phyloP scores from a whole-genome alignment of 2,329 filamentous ascomycete species.

The Teratosphaeria destructans region DNA sequence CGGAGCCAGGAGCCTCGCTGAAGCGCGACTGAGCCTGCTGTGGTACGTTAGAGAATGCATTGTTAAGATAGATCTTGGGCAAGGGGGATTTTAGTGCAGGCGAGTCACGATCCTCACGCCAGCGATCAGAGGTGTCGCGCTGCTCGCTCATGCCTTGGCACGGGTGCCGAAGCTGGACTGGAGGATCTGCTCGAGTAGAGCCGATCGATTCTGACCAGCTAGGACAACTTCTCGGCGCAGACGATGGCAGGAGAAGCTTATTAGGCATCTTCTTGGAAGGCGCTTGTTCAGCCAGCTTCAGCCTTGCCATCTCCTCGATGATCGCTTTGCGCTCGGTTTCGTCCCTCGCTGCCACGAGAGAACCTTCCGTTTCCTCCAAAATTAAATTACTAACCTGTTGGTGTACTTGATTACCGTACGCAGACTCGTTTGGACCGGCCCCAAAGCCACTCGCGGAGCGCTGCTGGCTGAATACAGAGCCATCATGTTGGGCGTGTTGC shows the following conservation, averaged over 20 bases:
- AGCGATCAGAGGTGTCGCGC: background rate
- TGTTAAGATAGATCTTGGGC: slow-evolving; percentile 5
- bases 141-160: background rate
- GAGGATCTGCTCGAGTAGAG: background rate
- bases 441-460: slow-evolving; percentile 70
- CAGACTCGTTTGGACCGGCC: slow-evolving; percentile 49
- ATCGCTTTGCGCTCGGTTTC: background rate
- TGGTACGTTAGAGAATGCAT: slow-evolving; percentile 22
- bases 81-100: slow-evolving; percentile 1
- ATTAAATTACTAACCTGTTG: slow-evolving; percentile 32
- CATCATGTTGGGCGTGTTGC: slow-evolving; percentile 54
- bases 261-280: background rate
- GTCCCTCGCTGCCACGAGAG: background rate
- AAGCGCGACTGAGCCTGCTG: slow-evolving; percentile 55
- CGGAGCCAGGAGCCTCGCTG: slow-evolving; percentile 71
- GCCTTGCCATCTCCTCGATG: background rate
- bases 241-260: background rate
- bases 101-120: background rate
- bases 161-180: background rate
- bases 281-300: background rate
- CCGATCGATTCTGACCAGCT: background rate
- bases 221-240: background rate
- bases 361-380: background rate
- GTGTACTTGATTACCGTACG: slow-evolving; percentile 51
- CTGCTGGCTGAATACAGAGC: slow-evolving; percentile 54